phyloP scores from a whole-genome alignment of 2,329 filamentous ascomycete genomes.

The Penicillium sp. region DNA sequence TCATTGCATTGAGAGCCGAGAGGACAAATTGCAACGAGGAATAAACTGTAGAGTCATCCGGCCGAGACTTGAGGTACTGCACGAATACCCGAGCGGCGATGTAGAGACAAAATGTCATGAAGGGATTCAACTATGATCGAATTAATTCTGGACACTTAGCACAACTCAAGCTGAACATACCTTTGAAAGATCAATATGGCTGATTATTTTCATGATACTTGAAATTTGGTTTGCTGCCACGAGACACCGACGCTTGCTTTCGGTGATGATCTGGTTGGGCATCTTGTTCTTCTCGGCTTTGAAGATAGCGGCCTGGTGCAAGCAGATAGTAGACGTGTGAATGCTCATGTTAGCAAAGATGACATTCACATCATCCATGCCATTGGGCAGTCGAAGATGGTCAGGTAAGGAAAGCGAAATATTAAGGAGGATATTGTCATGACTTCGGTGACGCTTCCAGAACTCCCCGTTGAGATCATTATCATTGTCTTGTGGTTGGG shows the following conservation, averaged over 20 bases:
- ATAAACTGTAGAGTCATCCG: constrained; percentile 68
- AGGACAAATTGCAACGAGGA: constrained; percentile 87
- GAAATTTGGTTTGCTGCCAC: constrained; percentile 90
- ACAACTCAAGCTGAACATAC: constrained; percentile 50
- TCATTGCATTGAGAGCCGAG: constrained; percentile 82
- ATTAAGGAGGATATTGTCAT: constrained; percentile 87
- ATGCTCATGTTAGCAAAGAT: constrained; percentile 96
- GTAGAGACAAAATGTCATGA: constrained; percentile 91
- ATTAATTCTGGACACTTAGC: constrained; percentile 11
- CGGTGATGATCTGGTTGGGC: constrained; percentile 68
- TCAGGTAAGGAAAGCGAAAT: constrained; percentile 77
- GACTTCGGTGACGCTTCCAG: constrained; percentile 83
- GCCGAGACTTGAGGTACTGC: constrained; percentile 91
- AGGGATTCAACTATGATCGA: constrained; percentile 73
- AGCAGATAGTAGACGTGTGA: constrained; percentile 89
- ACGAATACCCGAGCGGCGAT: constrained; percentile 94
- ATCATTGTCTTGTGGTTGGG: constrained; percentile 72
- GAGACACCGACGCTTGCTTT: constrained; percentile 89
- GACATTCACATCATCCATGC: constrained; percentile 71
- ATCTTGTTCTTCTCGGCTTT: constrained; percentile 87
- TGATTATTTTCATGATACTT: constrained; percentile 90
- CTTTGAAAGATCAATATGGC: constrained; percentile 74
- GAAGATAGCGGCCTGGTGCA: constrained; percentile 98
- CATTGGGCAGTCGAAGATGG: constrained; percentile 70
- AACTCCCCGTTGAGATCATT: constrained; percentile 87